Evolutionary conservation across 2,329 filamentous ascomycete genomes (phyloP), one percentile per base, ranked within the genome.

Genomic region (Neofusicoccum cordaticola): DNA sequence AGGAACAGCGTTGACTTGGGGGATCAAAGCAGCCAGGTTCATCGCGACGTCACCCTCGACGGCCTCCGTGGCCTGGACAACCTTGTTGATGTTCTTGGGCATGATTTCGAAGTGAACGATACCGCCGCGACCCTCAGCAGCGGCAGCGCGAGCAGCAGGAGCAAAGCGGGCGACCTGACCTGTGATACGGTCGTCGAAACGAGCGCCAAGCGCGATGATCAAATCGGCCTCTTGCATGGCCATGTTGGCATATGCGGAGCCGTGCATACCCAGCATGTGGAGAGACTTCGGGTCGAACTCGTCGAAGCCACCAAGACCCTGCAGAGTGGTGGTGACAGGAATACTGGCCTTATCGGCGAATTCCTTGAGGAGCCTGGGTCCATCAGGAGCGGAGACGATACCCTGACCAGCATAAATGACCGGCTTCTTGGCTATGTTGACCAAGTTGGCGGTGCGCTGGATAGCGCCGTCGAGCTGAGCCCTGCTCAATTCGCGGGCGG

Each of bases 71-170:
- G 94, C 93, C 80, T 98, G 92, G 13, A 99, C 90, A 47, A 98
- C 93, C 86, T 98, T 99, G 88, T 98, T 98, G 82, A 98, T 98
- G 83, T 99, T 98, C 88, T 99, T 99, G 72, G 95, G 94, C 90
- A 98, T 90, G 73, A 99, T 94, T 77, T 98, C 94, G 73, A 98
- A 98, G 79, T 99, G 94, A 15, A 98, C 86, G 72, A 99, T 98
- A 73, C 95, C 95, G 72, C 95, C 95, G 67, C 93, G 90, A 62
- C 88, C 88, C 81, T 97, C 91, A 11, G 86, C 83, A 4, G 92
- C 94, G 0, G 95, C 95, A 13, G 88, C 86, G 80, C 91, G 95
- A 50, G 95, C 95, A 61, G 86, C 87, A 3, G 95, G 95, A 0
- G 93, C 95, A 70, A 98, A 99, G 77, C 94, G 96, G 71, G 87